Evolutionary conservation across 371 early-diverging fungal genomes (phyloP), one percentile per base, ranked within the genome.

Genomic region (Saksenaea vasiformis): DNA sequence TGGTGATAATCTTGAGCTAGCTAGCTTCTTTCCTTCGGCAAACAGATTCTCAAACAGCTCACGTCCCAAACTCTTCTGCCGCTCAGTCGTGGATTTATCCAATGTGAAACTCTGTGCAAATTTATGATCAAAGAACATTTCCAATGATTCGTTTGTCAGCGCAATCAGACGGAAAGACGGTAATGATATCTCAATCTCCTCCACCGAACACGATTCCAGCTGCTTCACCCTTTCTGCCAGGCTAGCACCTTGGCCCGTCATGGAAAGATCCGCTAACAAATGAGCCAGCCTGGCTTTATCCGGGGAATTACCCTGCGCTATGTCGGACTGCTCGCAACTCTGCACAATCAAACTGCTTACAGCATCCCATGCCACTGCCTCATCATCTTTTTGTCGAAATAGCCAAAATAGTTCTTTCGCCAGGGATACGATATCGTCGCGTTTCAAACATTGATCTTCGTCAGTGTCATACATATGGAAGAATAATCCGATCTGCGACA

Each of bases 401-500:
- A 94, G 65, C 68, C 89, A 91, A 22, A 93, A 82, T 10, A 97
- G 65, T 56, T 91, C 90, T 70, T 94, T 92, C 1, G 93, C 90
- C 72, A 96, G 80, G 53, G 84, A 84, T 60, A 92, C 80, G n/a
- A 94, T 77, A 61, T 96, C 93, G 41, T 89, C 85, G 44, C 90
- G 86, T 35, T 69, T 80, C 36, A 96, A 69, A 19, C 70, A 66
- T 2, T 86, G 89, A 60, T 92, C 87, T 36, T 76, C 70, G 64
- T 92, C 86, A 28, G 76, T 65, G 68, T 95, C 92, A 61, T 94
- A 95, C 64, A 95, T 68, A 11, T 87, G 77, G 67, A 95, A 96
- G 63, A 94, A 91, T 27, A 91, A 74, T 17, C 88, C 86, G 66
- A 95, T 89, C 17, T 89, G 83, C 0, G 87, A 85, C 82, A 93